Evolutionary conservation across 352 stramenopile genomes (phyloP).

Genomic region (Pythium sp.): DNA sequence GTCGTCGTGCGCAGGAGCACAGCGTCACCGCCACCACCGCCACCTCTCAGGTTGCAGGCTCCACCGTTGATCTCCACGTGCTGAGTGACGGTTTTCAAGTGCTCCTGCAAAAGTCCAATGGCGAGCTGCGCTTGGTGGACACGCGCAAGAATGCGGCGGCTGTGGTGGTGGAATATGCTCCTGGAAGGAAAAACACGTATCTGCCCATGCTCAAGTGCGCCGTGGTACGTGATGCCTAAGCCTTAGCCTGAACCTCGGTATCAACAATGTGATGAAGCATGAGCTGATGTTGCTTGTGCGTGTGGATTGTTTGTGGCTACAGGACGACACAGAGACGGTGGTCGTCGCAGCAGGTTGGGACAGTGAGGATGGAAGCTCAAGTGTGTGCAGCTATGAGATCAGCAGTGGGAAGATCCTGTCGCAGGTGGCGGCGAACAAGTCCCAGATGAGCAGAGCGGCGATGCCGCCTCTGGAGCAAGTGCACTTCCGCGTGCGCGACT

Average conservation of each 20-base stretch:
- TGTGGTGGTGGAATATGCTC: conserved; percentile 30
- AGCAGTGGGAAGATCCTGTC: conserved; percentile 20
- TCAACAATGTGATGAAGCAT: neutral
- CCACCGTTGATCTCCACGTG: conserved; percentile 38
- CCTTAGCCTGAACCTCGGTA: neutral
- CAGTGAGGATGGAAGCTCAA: conserved; percentile 15
- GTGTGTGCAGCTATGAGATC: conserved; percentile 33
- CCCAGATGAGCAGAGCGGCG: neutral
- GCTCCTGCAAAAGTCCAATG: conserved; percentile 44
- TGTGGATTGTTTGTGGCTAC: neutral
- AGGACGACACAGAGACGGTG: conserved; percentile 30
- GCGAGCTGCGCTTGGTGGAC: conserved; percentile 44
- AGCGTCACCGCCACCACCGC: conserved; percentile 17
- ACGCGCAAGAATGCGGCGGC: conserved; percentile 34
- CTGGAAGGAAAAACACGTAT: conserved; percentile 28
- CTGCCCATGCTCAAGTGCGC: conserved; percentile 29
- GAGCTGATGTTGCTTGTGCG: neutral
- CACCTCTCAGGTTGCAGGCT: conserved; percentile 12
- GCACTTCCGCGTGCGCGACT: conserved; percentile 20
- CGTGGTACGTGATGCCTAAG: conserved; percentile 18
- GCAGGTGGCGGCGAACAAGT: conserved; percentile 21
- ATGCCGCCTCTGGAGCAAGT: conserved; percentile 35
- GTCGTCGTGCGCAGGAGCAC: conserved; percentile 17
- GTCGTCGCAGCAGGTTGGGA: conserved; percentile 27
- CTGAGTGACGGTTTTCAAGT: conserved; percentile 37